Evolutionary conservation across 176 grass and related monocot genomes (phyloP), one percentile per base, ranked within the genome.

Genomic region (Oryza glaberrima): DNA sequence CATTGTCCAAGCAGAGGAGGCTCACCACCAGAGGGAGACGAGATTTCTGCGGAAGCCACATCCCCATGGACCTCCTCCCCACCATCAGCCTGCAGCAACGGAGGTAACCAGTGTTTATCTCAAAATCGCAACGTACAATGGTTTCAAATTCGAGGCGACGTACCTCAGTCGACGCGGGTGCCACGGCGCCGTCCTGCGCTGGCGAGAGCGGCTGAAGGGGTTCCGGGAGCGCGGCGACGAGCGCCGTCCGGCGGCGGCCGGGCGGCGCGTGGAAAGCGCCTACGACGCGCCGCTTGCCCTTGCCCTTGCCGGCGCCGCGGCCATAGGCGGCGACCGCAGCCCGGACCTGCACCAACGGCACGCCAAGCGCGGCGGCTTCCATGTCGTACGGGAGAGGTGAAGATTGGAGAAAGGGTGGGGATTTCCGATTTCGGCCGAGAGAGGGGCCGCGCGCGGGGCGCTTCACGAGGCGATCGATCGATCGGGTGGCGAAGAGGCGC

Each of bases 81-180:
- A 58, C 73, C 34, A 58, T 78, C 83, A 82, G 54, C 67, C 88
- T 90, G 73, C 54, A 86, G 13, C 16, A 77, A 22, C 40, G 8
- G 40, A 63, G 36, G 36, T 14, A 30, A 7, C 6, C 45, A 15
- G 4, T 0, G 30, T 44, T 52, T 9, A 52, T 89, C 52, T 6
- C 7, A 76, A 72, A 76, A 72, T 23, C 7, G 14, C n/a, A 41
- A 26, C 26, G 26, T 26, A 26, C 26, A 26, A 26, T 26, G 26
- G 26, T 26, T 26, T 26, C 26, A 26, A 26, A 26, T 26, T 26
- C 26, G 26, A 26, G 26, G 26, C 26, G 1, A 26, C 26, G 26
- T 26, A 89, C 87, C 87, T 75, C 28, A 16, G 77, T 15, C 48
- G n/a, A 16, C 30, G 30, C 1, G 35, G 2, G 51, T 12, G 49